Conservation (phyloP, 306 rosid species). For the Leucaena leucocephala region DNA sequence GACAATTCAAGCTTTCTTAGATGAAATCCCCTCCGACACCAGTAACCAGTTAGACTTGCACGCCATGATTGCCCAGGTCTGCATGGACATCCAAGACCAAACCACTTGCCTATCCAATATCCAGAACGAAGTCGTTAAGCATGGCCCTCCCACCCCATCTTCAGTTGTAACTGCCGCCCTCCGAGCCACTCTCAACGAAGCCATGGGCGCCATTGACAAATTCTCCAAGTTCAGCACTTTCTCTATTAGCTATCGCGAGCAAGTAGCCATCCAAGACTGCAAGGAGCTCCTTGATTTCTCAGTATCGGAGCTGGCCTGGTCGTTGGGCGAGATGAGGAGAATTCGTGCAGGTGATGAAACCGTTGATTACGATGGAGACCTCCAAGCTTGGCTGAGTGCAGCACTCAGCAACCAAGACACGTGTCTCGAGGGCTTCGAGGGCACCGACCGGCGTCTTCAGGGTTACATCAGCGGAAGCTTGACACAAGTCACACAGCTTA, state of each 20-base stretch:
- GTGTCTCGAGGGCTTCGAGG: constrained; percentile 95
- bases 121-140: constrained; percentile 56
- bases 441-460: constrained; percentile 77
- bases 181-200: constrained; percentile 62
- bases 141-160: constrained; percentile 48
- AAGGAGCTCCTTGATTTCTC: constrained; percentile 91
- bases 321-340: constrained; percentile 72
- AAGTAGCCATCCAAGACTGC: constrained; percentile 85
- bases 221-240: constrained; percentile 69
- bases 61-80: constrained; percentile 63
- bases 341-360: constrained; percentile 53
- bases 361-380: constrained; percentile 59
- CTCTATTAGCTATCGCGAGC: constrained; percentile 72
- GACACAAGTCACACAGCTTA: constrained; percentile 79
- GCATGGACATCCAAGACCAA: constrained; percentile 60
- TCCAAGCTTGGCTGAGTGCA: constrained; percentile 94
- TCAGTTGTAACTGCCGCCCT: constrained; percentile 74
- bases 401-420: constrained; percentile 96
- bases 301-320: constrained; percentile 84
- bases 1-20: constrained; percentile 38
- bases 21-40: constrained; percentile 47
- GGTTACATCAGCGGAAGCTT: constrained; percentile 76
- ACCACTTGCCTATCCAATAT: constrained; percentile 58
- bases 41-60: constrained; percentile 49
- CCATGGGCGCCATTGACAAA: constrained; percentile 60